A percentile compares a stretch with the other conserved stretches of the same genome.
Conservation (phyloP, 371 early-diverging fungal genomes). For the Actinomortierella wolfii region DNA sequence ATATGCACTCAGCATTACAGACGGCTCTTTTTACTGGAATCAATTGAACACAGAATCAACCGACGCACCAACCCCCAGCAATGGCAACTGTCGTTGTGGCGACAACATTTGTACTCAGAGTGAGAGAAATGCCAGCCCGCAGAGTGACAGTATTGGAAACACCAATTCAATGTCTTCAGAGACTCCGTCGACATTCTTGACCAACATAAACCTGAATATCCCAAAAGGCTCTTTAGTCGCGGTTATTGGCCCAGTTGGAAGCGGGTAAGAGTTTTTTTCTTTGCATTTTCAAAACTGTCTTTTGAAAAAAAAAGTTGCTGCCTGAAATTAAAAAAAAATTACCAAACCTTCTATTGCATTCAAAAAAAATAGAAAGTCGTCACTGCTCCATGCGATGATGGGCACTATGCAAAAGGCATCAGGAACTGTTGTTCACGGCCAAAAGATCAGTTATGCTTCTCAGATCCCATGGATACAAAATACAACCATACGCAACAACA, state of each 20-base stretch:
- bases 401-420: conserved; percentile 49
- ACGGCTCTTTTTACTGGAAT: conserved; percentile 69
- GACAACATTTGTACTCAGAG: too few species aligned
- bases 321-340: too few species aligned
- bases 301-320: too few species aligned
- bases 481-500: conserved; percentile 80
- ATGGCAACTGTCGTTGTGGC: too few species aligned
- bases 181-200: conserved; percentile 2
- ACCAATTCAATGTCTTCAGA: neutral
- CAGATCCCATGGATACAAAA: conserved; percentile 85
- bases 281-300: too few species aligned
- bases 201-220: conserved; percentile 65
- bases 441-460: conserved; percentile 59
- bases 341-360: too few species aligned
- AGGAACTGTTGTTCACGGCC: conserved; percentile 21
- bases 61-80: neutral
- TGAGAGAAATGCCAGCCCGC: too few species aligned
- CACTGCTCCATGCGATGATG: conserved; percentile 59
- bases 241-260: conserved; percentile 84
- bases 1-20: conserved; percentile 40
- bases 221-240: conserved; percentile 67
- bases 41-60: conserved; percentile 5
- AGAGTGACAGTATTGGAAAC: too few species aligned
- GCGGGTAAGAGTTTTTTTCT: conserved; percentile 81
- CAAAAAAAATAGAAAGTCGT: conserved; percentile 58